A percentile compares a stretch with the other conserved stretches of the same genome.
phyloP scores from a whole-genome alignment of 805 yeast genomes.

The Kazachstania africana region DNA sequence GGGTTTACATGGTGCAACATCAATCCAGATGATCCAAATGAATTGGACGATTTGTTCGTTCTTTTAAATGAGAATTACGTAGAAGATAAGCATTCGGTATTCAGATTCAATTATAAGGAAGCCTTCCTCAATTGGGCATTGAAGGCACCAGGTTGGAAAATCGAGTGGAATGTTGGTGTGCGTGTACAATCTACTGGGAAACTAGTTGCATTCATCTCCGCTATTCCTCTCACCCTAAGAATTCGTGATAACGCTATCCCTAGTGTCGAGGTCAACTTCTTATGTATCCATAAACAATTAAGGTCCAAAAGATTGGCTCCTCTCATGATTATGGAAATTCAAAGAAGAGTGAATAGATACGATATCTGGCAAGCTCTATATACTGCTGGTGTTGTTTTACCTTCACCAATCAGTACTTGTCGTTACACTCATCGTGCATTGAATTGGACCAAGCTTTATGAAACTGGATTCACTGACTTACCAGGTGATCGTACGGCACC shows the following conservation, averaged over 20 bases:
- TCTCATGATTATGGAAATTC: slow-evolving; percentile 83
- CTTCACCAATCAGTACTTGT: slow-evolving; percentile 83
- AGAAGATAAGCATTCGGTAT: slow-evolving; percentile 85
- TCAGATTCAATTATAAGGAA: slow-evolving; percentile 79
- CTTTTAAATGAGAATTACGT: slow-evolving; percentile 83
- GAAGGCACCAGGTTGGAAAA: slow-evolving; percentile 83
- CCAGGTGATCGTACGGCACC: slow-evolving; percentile 62
- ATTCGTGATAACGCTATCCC: slow-evolving; percentile 45
- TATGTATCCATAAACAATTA: slow-evolving; percentile 88
- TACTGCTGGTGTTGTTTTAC: slow-evolving; percentile 85
- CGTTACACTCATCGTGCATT: slow-evolving; percentile 90
- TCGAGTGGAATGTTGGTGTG: slow-evolving; percentile 90
- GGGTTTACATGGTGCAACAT: slow-evolving; percentile 87
- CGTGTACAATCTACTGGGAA: slow-evolving; percentile 67
- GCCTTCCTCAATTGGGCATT: slow-evolving; percentile 87
- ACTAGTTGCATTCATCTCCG: slow-evolving; percentile 86
- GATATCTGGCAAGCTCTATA: slow-evolving; percentile 93
- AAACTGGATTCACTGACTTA: slow-evolving; percentile 78
- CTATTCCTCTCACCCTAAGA: slow-evolving; percentile 63
- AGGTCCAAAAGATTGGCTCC: slow-evolving; percentile 93
- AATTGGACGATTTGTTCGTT: slow-evolving; percentile 67
- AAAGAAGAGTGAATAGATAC: slow-evolving; percentile 75
- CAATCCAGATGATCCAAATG: slow-evolving; percentile 42
- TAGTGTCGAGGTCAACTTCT: slow-evolving; percentile 83
- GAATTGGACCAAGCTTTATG: slow-evolving; percentile 81